phyloP scores from a whole-genome alignment of 305 asterid species.

The Ajuga reptans region DNA sequence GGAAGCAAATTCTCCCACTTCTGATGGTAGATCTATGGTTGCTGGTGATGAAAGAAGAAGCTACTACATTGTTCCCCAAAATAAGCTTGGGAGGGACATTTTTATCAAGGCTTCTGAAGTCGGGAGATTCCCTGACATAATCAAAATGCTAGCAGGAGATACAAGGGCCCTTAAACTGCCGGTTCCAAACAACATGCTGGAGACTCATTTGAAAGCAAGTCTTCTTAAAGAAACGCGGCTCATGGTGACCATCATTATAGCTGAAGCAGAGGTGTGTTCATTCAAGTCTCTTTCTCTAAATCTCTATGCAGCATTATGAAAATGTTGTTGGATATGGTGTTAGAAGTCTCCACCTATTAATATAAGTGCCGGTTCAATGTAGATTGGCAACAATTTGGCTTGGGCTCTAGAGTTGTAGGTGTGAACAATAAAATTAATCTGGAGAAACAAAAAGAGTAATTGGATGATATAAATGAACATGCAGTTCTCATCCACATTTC shows the following conservation, averaged over 20 bases:
- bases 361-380: neutral
- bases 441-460: neutral
- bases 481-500: neutral
- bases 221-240: conserved; percentile 38
- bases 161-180: conserved; percentile 63
- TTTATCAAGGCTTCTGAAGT: conserved; percentile 58
- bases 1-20: conserved; percentile 47
- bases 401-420: neutral
- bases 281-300: neutral
- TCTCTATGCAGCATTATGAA: neutral
- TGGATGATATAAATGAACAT: neutral
- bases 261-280: conserved; percentile 78
- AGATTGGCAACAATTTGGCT: neutral
- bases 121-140: conserved; percentile 39
- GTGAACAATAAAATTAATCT: neutral
- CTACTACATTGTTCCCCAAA: conserved; percentile 69
- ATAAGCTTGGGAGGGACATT: conserved; percentile 84
- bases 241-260: conserved; percentile 65
- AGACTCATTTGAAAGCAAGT: conserved; percentile 77
- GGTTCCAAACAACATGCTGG: conserved; percentile 67
- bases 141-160: conserved; percentile 89
- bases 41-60: conserved; percentile 66
- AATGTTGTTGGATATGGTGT: neutral
- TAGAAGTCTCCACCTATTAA: neutral
- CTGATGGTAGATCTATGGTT: conserved; percentile 47